These are phyloP conservation scores for Thecaphora frezii DNA, from an alignment of 1,284 basidiomycete species.

Conservation along the genomic window DNA sequence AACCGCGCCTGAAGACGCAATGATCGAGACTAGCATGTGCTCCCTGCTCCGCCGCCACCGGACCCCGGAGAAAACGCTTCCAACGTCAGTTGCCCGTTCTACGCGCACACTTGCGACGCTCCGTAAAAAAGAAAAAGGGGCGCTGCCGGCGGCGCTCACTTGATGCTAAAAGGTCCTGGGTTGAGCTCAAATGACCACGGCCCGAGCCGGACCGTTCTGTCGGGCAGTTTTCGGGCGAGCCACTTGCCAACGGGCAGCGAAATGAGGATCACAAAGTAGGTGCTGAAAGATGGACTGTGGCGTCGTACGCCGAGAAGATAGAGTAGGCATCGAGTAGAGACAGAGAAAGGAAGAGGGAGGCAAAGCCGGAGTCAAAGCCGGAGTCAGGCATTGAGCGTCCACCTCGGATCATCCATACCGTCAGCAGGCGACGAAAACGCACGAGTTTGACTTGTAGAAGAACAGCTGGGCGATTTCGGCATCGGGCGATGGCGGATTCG, in stretches of 20 bases:
- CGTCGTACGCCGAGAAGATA: conserved; percentile 19
- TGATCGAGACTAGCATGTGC: conserved; percentile 61
- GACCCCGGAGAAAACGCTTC: too few species aligned
- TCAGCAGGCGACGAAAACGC: too few species aligned
- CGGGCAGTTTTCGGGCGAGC: conserved; percentile 54
- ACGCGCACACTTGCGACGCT: background rate
- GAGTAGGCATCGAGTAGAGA: too few species aligned
- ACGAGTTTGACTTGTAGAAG: conserved; percentile 55
- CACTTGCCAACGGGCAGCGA: conserved; percentile 62
- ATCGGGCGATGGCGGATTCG: too few species aligned
- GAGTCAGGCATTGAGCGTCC: conserved; percentile 1
- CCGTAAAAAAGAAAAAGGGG: background rate
- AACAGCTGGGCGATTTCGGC: conserved; percentile 41
- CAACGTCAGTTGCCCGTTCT: too few species aligned
- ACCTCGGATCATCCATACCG: too few species aligned
- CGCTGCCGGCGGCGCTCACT: conserved; percentile 33
- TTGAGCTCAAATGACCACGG: conserved; percentile 60
- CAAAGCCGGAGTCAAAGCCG: background rate
- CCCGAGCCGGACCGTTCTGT: conserved; percentile 50
- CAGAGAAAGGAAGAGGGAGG: too few species aligned
- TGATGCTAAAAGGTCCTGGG: conserved; percentile 63
- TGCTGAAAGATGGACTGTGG: conserved; percentile 61
- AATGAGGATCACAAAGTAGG: conserved; percentile 65
- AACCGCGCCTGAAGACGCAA: conserved; percentile 61
- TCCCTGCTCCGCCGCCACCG: conserved; percentile 14